Evolutionary conservation across 2,329 filamentous ascomycete genomes (phyloP).

Genomic region (Microthyrium microscopicum): DNA sequence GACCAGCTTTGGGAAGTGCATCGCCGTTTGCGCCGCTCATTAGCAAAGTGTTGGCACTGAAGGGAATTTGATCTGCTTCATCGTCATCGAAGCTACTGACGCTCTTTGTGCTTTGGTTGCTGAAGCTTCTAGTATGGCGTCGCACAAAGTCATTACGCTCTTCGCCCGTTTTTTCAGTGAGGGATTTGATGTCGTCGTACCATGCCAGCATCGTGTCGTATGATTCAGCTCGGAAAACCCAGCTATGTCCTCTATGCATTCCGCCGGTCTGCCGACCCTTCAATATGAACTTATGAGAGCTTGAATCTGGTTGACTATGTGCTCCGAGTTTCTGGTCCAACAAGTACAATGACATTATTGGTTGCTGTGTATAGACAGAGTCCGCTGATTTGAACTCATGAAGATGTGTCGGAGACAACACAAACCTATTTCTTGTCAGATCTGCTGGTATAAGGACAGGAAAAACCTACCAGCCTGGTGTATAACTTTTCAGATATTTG

Average conservation of each 20-base stretch:
- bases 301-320: slow-evolving; percentile 64
- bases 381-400: slow-evolving; percentile 99
- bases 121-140: slow-evolving; percentile 62
- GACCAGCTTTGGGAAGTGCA: not conserved
- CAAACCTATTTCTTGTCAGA: slow-evolving; percentile 47
- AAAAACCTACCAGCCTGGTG: slow-evolving; percentile 68
- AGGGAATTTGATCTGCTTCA: slow-evolving; percentile 48
- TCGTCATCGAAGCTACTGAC: slow-evolving; percentile 62
- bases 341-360: slow-evolving; percentile 90
- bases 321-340: slow-evolving; percentile 91
- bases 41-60: slow-evolving; percentile 38
- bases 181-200: slow-evolving; percentile 79
- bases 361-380: slow-evolving; percentile 62
- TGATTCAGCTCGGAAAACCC: slow-evolving; percentile 51
- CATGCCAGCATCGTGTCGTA: slow-evolving; percentile 95
- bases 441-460: slow-evolving; percentile 5
- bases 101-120: slow-evolving; percentile 46
- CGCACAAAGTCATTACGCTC: slow-evolving; percentile 79
- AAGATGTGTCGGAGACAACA: slow-evolving; percentile 86
- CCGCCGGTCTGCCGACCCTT: slow-evolving; percentile 87
- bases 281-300: slow-evolving; percentile 93
- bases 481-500: slow-evolving; percentile 97
- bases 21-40: slow-evolving; percentile 12
- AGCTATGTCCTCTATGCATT: slow-evolving; percentile 66
- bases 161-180: slow-evolving; percentile 79